A percentile compares a stretch with the other conserved stretches of the same genome.
Evolutionary conservation across 352 stramenopile genomes (phyloP).

Genomic region (Globisporangium echinulatum): DNA sequence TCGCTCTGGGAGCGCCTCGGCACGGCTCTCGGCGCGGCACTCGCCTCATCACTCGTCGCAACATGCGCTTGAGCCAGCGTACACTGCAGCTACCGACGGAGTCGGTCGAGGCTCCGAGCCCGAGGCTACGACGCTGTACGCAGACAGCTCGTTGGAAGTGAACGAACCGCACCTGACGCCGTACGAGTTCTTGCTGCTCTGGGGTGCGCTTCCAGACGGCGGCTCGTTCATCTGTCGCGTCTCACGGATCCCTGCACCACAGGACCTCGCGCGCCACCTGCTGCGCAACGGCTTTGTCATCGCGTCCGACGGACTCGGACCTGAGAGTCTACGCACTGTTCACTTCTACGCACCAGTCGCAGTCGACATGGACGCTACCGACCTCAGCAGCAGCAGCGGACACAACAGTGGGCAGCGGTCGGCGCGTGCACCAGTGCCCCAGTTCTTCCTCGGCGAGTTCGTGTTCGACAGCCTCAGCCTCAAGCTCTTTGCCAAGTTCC

Average conservation of each 20-base stretch:
- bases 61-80: neutral
- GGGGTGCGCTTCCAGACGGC: slow-evolving; percentile 40
- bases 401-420: neutral
- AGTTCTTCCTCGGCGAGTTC: slow-evolving; percentile 61
- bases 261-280: slow-evolving; percentile 41
- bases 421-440: slow-evolving; percentile 4
- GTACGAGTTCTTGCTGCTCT: slow-evolving; percentile 41
- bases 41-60: neutral
- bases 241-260: slow-evolving; percentile 32
- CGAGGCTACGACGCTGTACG: neutral
- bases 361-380: neutral
- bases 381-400: neutral
- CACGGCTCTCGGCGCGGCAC: slow-evolving; percentile 2
- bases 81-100: too few species aligned
- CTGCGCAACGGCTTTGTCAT: slow-evolving; percentile 40
- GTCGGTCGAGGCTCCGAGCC: too few species aligned
- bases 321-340: slow-evolving; percentile 31
- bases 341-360: slow-evolving; percentile 44
- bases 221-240: slow-evolving; percentile 64
- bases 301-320: slow-evolving; percentile 37
- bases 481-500: slow-evolving; percentile 59
- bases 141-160: neutral
- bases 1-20: neutral
- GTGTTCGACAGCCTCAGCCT: slow-evolving; percentile 64
- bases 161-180: slow-evolving; percentile 13